Evolutionary conservation across 139 green algal genomes (phyloP).

Genomic region (Diplosphaera chodatii): DNA sequence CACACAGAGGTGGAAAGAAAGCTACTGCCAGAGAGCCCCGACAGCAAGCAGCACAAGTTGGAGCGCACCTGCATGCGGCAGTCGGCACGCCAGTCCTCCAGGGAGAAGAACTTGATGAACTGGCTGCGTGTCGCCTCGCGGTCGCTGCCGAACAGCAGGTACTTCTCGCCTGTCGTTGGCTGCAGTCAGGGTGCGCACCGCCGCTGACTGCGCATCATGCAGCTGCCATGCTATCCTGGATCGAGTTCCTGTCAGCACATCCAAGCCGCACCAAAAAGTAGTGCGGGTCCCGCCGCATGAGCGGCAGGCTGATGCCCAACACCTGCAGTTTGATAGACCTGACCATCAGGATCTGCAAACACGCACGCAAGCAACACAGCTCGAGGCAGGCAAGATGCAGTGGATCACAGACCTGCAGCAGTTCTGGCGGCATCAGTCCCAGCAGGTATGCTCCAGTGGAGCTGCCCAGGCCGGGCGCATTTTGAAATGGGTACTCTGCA

Average conservation of each 20-base stretch:
- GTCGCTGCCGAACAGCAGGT: slow-evolving; percentile 39
- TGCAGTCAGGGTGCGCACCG: no score
- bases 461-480: slow-evolving; percentile 40
- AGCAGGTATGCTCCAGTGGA: slow-evolving; percentile 61
- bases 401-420: slow-evolving; percentile 24
- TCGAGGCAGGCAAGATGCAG: no score
- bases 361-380: no score
- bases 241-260: no score
- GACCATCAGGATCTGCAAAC: no score
- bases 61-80: slow-evolving; percentile 25
- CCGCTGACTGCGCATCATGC: no score
- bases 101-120: slow-evolving; percentile 47
- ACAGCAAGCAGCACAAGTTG: no score
- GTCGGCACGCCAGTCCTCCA: slow-evolving; percentile 51
- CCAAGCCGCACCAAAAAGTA: no score
- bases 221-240: no score
- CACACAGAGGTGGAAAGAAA: no score
- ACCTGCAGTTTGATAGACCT: no score
- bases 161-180: slow-evolving; percentile 42
- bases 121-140: slow-evolving; percentile 16
- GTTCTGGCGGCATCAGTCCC: slow-evolving; percentile 55
- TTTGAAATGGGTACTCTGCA: slow-evolving; percentile 46
- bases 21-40: no score
- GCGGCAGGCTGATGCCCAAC: slow-evolving; percentile 27
- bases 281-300: slow-evolving; percentile 41